Evolutionary conservation across 2,329 filamentous ascomycete genomes (phyloP), one percentile per base, ranked within the genome.

Genomic region (Colletotrichum euphorbiae): DNA sequence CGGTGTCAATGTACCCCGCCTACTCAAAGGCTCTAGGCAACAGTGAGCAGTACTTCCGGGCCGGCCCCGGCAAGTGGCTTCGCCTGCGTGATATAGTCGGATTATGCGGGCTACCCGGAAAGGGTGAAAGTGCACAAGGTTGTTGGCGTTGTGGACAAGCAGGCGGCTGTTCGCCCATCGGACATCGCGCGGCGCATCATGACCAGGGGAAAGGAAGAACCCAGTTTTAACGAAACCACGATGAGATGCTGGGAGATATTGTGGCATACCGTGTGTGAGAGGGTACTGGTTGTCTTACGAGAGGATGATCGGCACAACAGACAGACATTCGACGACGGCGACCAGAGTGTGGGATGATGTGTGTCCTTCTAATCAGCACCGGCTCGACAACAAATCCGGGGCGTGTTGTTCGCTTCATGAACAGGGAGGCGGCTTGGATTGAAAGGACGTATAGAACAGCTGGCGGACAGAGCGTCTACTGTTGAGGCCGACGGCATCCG

Each of bases 401-500:
- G 31, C 45, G 56, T 59, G 38, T 33, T 38, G 38, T 65, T 54
- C 55, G 61, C 61, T 36, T 65, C 48, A 59, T 15, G 46, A 58
- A n/a, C 65, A 68, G 28, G 65, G 46, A 65, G 48, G 48, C 38
- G 31, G 46, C 54, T 46, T 46, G 65, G 21, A 58, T 42, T 42
- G 61, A 65, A 68, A 68, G 60, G 46, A 54, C 24, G 11, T 48
- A 17, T 38, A 59, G 52, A 31, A 60, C 54, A 40, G 8, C 38
- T 42, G 54, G 46, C 17, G 65, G 40, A 65, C 54, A 68, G 61
- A 65, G 65, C 65, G 61, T 17, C 21, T 68, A 54, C 54, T 52
- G 65, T 54, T 5, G 17, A 36, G 61, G 43, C 61, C 61, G 65
- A 65, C 55, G 54, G 46, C 40, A 55, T 55, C 40, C 48, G 46